Conservation (phyloP, 192 early-diverging fungal species). For the Cladochytrium replicatum region DNA sequence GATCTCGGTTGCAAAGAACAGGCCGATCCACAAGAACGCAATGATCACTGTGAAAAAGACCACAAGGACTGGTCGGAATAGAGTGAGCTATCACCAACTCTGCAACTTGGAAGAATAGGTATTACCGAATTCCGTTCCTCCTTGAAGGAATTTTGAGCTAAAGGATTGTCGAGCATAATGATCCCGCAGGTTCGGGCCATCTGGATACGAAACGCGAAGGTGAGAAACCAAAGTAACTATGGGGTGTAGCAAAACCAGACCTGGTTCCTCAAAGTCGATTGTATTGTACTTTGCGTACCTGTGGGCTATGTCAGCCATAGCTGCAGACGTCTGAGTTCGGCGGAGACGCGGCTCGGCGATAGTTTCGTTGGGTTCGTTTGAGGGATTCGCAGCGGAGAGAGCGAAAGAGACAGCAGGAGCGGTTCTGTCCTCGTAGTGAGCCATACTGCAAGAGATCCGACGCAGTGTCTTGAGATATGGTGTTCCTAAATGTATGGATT, state of each 20-base stretch:
- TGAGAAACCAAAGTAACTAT: too few species aligned
- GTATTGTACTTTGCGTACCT: too few species aligned
- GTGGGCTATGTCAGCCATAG: too few species aligned
- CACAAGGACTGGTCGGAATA: conserved; percentile 3
- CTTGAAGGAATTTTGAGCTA: conserved; percentile 1
- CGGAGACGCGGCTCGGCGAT: too few species aligned
- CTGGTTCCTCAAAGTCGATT: conserved; percentile 34
- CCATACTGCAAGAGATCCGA: too few species aligned
- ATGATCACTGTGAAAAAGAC: conserved; percentile 11
- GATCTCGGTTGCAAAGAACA: conserved; percentile 20
- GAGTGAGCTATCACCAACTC: background rate
- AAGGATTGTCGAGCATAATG: background rate
- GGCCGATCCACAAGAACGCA: conserved; percentile 8
- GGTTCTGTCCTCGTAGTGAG: too few species aligned
- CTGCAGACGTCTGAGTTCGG: too few species aligned
- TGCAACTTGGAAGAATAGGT: conserved; percentile 2
- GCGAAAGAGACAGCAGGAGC: too few species aligned
- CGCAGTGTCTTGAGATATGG: too few species aligned
- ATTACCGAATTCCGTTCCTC: conserved; percentile 14
- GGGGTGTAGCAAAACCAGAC: conserved; percentile 15
- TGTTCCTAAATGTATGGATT: too few species aligned
- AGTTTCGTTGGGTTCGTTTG: too few species aligned
- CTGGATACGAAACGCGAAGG: conserved; percentile 15
- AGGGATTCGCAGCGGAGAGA: too few species aligned
- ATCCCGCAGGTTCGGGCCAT: background rate